phyloP scores from a whole-genome alignment of 805 yeast genomes.

The Diddensiella transvaalensis region DNA sequence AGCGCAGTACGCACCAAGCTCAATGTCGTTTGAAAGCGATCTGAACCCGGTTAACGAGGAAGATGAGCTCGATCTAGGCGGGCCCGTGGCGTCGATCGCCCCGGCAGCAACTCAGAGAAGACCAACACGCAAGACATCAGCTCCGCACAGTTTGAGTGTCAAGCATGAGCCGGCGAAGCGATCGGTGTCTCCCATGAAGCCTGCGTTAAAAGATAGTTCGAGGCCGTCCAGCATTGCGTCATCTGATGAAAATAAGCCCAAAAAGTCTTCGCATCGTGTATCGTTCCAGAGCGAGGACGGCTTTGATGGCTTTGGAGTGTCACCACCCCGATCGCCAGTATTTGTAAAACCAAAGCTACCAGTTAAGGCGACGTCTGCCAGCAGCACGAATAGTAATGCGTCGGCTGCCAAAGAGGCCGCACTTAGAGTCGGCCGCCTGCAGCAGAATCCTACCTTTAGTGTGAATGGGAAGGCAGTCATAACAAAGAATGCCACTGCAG shows the following conservation, averaged over 20 bases:
- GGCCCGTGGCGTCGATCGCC: conserved; percentile 2
- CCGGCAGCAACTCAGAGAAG: conserved; percentile 1
- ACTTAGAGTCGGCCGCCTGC: not conserved
- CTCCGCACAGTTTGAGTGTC: conserved; percentile 1
- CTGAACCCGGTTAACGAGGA: conserved; percentile 27
- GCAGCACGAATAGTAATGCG: not conserved
- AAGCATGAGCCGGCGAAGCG: conserved; percentile 28
- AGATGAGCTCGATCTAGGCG: conserved; percentile 3
- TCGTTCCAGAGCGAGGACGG: conserved; percentile 8
- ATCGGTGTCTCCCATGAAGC: conserved; percentile 32
- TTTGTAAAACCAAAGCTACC: not conserved
- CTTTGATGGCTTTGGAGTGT: not conserved
- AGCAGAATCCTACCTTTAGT: not conserved
- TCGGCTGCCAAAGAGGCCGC: conserved; percentile 14
- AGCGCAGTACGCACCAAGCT: conserved; percentile 21
- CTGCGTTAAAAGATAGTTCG: conserved; percentile 29
- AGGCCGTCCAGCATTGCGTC: conserved; percentile 16
- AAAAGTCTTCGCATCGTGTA: conserved; percentile 4
- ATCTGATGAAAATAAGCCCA: conserved; percentile 5
- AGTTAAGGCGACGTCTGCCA: not conserved
- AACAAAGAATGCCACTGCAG: conserved; percentile 15
- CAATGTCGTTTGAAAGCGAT: conserved; percentile 28
- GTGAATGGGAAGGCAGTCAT: conserved; percentile 14
- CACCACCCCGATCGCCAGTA: not conserved
- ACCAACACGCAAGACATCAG: not conserved